Base-by-base conservation (phyloP, 768 basidiomycete genomes). In the Tulasnella sp. region DNA sequence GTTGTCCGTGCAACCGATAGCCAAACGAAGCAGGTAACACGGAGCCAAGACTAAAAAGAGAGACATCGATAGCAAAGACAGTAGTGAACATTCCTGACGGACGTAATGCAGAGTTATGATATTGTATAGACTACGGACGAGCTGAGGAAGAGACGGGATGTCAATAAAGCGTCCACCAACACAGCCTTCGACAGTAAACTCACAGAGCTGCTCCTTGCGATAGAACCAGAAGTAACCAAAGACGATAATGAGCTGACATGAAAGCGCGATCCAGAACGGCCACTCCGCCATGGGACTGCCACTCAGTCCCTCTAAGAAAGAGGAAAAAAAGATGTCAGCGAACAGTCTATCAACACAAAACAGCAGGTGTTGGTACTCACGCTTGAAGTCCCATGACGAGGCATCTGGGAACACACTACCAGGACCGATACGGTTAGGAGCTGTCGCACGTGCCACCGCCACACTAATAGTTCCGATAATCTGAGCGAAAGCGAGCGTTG, bases 201-300 rank as follows among this genome's bases (percentile, higher is more conserved):
- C 29, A 65, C 63, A 65, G 22, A 94, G 80, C 70, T 94, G 92
- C 72, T 94, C 92, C 73, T 90, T 92, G 70, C 92, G 83, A 73
- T 93, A 94, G 80, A 94, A 93, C 88, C 88, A 88, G 76, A 92
- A 92, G 74, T 94, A 94, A 21, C 92, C 92, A 61, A 84, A 71
- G 60, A 93, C 89, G 67, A 94, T 91, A 64, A 92, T 70, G 55
- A 94, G 67, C 68, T 91, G 88, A 68, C 82, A 87, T 70, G 22
- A 68, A 60, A 74, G 63, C 54, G 88, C 89, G 52, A 92, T 71
- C 92, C 92, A 94, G 76, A 94, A 94, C 46, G 87, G 77, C 56
- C 88, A 83, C 15, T 79, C 75, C 19, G 85, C 87, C 80, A 91
- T 83, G 21, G 88, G 88, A 65, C 88, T 90, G 62, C 82, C 82